Evolutionary conservation across 139 green algal genomes (phyloP), one percentile per base, ranked within the genome.

Genomic region (Micromonas pusilla): DNA sequence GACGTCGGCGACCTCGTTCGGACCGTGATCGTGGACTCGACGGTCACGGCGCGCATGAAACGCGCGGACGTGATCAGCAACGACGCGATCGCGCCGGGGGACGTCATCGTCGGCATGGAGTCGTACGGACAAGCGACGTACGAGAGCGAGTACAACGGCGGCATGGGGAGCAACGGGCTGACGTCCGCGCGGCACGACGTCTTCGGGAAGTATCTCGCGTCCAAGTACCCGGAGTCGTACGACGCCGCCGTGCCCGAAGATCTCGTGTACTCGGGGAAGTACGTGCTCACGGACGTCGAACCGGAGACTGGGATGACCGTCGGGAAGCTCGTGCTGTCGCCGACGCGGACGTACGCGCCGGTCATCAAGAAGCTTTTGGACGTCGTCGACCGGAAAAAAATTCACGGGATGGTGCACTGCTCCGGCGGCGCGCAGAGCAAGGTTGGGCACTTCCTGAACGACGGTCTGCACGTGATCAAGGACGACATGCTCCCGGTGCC

Each of bases 381-480:
- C 21, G 32, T 25, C n/a, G 37, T 78, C 23, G 68, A 62, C 31
- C 33, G 36, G 26, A 30, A 30, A 1, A 45, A 78, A 26, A 78
- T 78, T 70, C 57, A 68, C 72, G 72, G 72, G 19, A 78, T 78
- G 72, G 72, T 78, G 72, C 72, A 78, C 33, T 78, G 72, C 72
- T 65, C 32, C 30, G 72, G 72, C 26, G 72, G 72, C 0, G 72
- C 72, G 57, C 72, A 78, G 33, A 65, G 31, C n/a, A 78, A 78
- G 53, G 72, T 78, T 68, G 31, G 31, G 20, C 72, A 78, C 57
- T 78, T 78, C 33, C n/a, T 75, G 36, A 21, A 52, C 19, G 72
- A 78, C 72, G 52, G 52, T 9, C n/a, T 78, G 26, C 72, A 62
- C n/a, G 33, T 78, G 21, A 62, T 78, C 53, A 78, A 78, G 53